These are phyloP conservation scores for Suillus decipiens DNA, from an alignment of 768 basidiomycete genomes.

Conservation along the genomic window DNA sequence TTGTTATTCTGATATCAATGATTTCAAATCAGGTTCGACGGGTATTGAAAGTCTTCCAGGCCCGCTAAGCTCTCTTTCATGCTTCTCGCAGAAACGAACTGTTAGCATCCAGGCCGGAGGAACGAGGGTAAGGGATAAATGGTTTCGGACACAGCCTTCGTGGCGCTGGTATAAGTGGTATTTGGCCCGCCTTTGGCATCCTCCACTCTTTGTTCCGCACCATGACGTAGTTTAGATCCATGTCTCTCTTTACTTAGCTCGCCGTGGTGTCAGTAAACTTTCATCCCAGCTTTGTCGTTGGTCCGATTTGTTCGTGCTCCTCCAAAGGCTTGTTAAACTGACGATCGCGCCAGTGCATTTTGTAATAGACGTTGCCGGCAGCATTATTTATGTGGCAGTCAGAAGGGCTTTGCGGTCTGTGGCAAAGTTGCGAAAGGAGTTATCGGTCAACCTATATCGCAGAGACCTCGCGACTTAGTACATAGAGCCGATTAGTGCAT, in stretches of 20 bases:
- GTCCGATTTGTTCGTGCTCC: constrained; percentile 92
- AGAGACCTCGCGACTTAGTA: constrained; percentile 40
- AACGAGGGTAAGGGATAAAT: no score
- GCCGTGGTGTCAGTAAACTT: no score
- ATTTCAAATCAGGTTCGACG: constrained; percentile 76
- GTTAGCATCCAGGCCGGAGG: no score
- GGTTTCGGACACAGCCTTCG: no score
- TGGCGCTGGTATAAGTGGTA: no score
- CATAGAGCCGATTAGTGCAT: constrained; percentile 96
- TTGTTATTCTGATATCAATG: background rate
- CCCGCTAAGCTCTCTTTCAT: constrained; percentile 98
- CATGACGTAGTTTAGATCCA: no score
- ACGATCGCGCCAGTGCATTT: constrained; percentile 97
- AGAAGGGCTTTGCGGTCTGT: constrained; percentile 79
- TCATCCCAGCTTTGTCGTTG: constrained; percentile 99
- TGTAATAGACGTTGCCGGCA: constrained; percentile 97
- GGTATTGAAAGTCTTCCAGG: constrained; percentile 79
- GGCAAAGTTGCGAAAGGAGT: constrained; percentile 62
- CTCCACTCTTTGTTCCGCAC: no score
- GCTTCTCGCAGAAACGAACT: constrained; percentile 83
- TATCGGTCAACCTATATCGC: constrained; percentile 14
- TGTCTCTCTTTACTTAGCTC: no score
- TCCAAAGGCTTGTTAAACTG: constrained; percentile 97
- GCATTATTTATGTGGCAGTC: constrained; percentile 83
- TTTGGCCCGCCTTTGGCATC: no score